Evolutionary conservation across 2,329 filamentous ascomycete genomes (phyloP).

Genomic region (Bipolaris gigantea): DNA sequence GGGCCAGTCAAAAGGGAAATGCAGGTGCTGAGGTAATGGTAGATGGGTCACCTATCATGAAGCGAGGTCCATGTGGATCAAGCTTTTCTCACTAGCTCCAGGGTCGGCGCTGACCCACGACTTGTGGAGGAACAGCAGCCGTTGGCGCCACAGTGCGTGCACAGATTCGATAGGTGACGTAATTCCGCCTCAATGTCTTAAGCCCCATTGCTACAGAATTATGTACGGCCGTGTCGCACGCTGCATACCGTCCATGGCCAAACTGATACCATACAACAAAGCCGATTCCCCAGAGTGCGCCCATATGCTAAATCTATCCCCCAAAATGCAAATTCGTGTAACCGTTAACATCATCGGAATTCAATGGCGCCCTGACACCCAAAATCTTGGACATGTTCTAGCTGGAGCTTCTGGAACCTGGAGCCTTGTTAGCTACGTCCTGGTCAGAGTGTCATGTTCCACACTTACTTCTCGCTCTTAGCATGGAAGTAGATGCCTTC

Average conservation of each 20-base stretch:
- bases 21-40: slow-evolving; percentile 19
- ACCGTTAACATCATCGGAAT: slow-evolving; percentile 66
- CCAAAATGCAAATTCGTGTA: slow-evolving; percentile 29
- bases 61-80: slow-evolving; percentile 32
- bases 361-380: slow-evolving; percentile 87
- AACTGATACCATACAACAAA: slow-evolving; percentile 34
- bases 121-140: slow-evolving; percentile 12
- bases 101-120: slow-evolving; percentile 13
- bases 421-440: slow-evolving; percentile 21
- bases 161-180: slow-evolving; percentile 21
- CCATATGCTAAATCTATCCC: slow-evolving; percentile 29
- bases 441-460: neutral
- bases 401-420: slow-evolving; percentile 89
- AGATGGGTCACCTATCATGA: slow-evolving; percentile 20
- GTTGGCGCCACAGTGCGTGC: slow-evolving; percentile 11
- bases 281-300: slow-evolving; percentile 23
- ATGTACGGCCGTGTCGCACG: slow-evolving; percentile 29
- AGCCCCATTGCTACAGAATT: slow-evolving; percentile 16
- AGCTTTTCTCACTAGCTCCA: slow-evolving; percentile 39
- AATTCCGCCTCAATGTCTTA: slow-evolving; percentile 13
- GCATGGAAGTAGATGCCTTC: slow-evolving; percentile 97
- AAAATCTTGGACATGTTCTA: slow-evolving; percentile 82
- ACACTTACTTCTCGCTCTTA: slow-evolving; percentile 89
- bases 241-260: slow-evolving; percentile 33
- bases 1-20: neutral